Evolutionary conservation across 1,284 basidiomycete species (phyloP).

Genomic region (Apiotrichum sp.): DNA sequence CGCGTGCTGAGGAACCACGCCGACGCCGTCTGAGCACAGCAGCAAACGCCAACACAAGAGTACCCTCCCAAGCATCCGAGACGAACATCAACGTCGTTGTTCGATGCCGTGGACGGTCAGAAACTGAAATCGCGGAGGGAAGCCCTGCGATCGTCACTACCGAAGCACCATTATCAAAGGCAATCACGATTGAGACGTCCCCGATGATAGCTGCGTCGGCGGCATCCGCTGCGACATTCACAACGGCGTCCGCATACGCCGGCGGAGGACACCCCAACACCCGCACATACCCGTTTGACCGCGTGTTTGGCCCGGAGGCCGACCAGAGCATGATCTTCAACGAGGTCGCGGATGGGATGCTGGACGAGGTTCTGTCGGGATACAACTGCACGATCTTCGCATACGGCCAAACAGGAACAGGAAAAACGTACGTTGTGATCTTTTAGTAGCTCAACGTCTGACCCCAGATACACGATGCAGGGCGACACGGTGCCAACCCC

Average conservation of each 20-base stretch:
- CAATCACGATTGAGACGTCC: slow-evolving; percentile 69
- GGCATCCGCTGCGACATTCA: slow-evolving; percentile 24
- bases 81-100: slow-evolving; percentile 86
- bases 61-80: slow-evolving; percentile 31
- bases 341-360: slow-evolving; percentile 85
- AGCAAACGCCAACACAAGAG: no score
- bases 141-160: slow-evolving; percentile 77
- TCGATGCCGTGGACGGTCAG: slow-evolving; percentile 66
- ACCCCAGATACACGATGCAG: slow-evolving; percentile 82
- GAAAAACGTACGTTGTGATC: slow-evolving; percentile 79
- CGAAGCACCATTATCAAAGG: slow-evolving; percentile 62
- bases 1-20: neutral
- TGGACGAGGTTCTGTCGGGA: slow-evolving; percentile 86
- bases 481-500: slow-evolving; percentile 71
- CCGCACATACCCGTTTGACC: slow-evolving; percentile 82
- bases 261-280: slow-evolving; percentile 46
- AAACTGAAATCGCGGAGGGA: slow-evolving; percentile 64
- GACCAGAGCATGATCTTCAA: slow-evolving; percentile 93
- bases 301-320: slow-evolving; percentile 93
- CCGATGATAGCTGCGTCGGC: slow-evolving; percentile 23
- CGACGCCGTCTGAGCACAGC: neutral
- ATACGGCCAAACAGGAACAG: slow-evolving; percentile 97
- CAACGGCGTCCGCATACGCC: slow-evolving; percentile 54
- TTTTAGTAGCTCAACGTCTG: slow-evolving; percentile 15
- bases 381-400: slow-evolving; percentile 99